Evolutionary conservation across 2,329 filamentous ascomycete genomes (phyloP).

Genomic region (Boeremia exigua): DNA sequence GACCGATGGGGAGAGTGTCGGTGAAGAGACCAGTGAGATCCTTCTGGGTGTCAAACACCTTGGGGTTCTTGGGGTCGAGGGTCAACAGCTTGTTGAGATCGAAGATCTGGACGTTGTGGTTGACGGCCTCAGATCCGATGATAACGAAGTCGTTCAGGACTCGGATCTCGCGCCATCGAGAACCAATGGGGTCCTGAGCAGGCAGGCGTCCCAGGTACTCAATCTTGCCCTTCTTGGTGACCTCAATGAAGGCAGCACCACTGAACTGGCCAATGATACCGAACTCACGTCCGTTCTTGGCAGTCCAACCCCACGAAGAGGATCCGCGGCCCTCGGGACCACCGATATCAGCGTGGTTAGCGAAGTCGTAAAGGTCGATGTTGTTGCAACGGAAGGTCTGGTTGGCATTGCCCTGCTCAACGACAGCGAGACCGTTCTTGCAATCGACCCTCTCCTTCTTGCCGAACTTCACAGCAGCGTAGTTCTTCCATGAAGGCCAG

Average conservation of each 20-base stretch:
- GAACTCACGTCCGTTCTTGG: slow-evolving; percentile 60
- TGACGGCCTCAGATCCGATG: slow-evolving; percentile 54
- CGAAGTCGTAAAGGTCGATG: slow-evolving; percentile 64
- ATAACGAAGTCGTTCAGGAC: slow-evolving; percentile 53
- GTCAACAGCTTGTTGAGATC: slow-evolving; percentile 56
- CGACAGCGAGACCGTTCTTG: slow-evolving; percentile 32
- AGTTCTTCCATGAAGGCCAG: slow-evolving; percentile 31
- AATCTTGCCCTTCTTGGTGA: slow-evolving; percentile 57
- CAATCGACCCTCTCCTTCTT: slow-evolving; percentile 30
- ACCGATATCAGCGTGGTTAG: slow-evolving; percentile 61
- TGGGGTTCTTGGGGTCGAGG: slow-evolving; percentile 40
- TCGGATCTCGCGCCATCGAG: slow-evolving; percentile 61
- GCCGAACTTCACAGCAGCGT: slow-evolving; percentile 15
- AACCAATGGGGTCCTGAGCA: slow-evolving; percentile 48
- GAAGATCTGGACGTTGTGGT: slow-evolving; percentile 58
- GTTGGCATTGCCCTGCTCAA: slow-evolving; percentile 30
- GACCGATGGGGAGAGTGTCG: slow-evolving; percentile 36
- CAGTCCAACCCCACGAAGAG: slow-evolving; percentile 61
- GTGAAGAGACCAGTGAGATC: slow-evolving; percentile 38
- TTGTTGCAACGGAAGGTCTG: slow-evolving; percentile 37
- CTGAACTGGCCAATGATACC: slow-evolving; percentile 61
- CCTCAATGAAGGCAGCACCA: slow-evolving; percentile 60
- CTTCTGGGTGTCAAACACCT: slow-evolving; percentile 38
- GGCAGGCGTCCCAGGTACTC: slow-evolving; percentile 60
- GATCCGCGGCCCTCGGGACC: slow-evolving; percentile 50